Percentiles rank a stretch among this genome's conserved stretches.
These are phyloP conservation scores for Euphrasia confusa DNA, from an alignment of 257 asterid genomes.

Conservation along the genomic window DNA sequence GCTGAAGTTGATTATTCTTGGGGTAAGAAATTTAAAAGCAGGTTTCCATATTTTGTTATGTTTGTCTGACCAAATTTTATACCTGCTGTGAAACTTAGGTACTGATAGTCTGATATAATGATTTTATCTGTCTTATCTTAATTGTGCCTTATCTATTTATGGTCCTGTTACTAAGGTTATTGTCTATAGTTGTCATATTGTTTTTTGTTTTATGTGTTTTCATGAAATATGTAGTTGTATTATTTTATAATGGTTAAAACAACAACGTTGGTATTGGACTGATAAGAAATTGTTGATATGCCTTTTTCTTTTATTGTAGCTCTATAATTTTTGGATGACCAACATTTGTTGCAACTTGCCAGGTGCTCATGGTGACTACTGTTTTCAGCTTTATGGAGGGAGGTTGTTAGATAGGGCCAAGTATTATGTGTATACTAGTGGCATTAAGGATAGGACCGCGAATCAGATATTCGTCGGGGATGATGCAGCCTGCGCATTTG, in stretches of 20 bases:
- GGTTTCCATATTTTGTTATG: conserved; percentile 4
- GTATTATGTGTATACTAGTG: conserved; percentile 1
- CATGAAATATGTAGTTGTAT: conserved; percentile 1
- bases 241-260: conserved; percentile 2
- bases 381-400: conserved; percentile 2
- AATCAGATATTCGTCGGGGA: too few species aligned
- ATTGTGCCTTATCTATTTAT: conserved; percentile 10
- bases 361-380: not conserved
- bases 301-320: conserved; percentile 6
- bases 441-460: not conserved
- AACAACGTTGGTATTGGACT: not conserved
- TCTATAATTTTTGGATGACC: not conserved
- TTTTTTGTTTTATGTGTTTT: not conserved
- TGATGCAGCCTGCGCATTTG: too few species aligned
- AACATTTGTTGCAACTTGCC: not conserved
- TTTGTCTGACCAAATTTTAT: not conserved
- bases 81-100: not conserved
- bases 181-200: not conserved
- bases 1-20: conserved; percentile 79
- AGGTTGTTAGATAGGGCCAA: conserved; percentile 3
- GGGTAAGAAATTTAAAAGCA: conserved; percentile 49
- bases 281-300: conserved; percentile 11
- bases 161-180: conserved; percentile 12
- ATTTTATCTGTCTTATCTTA: not conserved
- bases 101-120: not conserved